Percentiles rank a stretch among this genome's conserved stretches.
Evolutionary conservation across 306 rosid species (phyloP).

Genomic region (Rubus parviflorus): DNA sequence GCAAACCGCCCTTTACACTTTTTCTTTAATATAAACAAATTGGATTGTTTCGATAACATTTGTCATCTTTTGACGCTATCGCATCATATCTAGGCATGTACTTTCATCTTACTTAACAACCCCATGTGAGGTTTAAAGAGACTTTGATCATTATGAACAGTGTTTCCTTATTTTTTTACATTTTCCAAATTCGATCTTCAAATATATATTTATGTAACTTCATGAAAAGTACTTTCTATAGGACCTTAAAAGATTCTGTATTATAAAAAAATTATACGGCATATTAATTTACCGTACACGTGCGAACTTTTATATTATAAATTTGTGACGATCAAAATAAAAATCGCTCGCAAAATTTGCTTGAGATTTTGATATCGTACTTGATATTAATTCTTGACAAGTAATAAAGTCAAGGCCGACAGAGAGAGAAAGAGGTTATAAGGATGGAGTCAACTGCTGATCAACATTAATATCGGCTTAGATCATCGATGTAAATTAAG

Average conservation of each 20-base stretch:
- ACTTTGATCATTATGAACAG: too few relatives aligned
- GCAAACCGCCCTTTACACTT: neutral
- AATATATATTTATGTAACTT: neutral
- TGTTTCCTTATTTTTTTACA: too few relatives aligned
- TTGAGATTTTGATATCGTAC: too few relatives aligned
- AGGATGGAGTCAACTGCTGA: slow-evolving; percentile 14
- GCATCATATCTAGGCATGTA: neutral
- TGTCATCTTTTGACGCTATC: slow-evolving; percentile 1
- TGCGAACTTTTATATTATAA: too few relatives aligned
- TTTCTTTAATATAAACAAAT: neutral
- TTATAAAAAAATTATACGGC: too few relatives aligned
- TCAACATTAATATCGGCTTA: neutral
- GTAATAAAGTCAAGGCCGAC: neutral
- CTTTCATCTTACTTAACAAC: neutral
- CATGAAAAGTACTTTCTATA: neutral
- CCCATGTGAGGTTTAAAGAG: slow-evolving; percentile 15
- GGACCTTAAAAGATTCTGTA: too few relatives aligned
- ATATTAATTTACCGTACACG: too few relatives aligned
- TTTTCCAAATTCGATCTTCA: too few relatives aligned
- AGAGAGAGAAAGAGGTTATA: neutral
- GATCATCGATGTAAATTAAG: too few relatives aligned
- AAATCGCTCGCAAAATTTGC: neutral
- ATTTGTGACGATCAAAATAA: neutral
- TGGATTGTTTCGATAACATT: neutral
- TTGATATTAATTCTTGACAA: neutral